Conservation (phyloP, 202 grass and related monocot species). For the Hordeum pubiflorum region DNA sequence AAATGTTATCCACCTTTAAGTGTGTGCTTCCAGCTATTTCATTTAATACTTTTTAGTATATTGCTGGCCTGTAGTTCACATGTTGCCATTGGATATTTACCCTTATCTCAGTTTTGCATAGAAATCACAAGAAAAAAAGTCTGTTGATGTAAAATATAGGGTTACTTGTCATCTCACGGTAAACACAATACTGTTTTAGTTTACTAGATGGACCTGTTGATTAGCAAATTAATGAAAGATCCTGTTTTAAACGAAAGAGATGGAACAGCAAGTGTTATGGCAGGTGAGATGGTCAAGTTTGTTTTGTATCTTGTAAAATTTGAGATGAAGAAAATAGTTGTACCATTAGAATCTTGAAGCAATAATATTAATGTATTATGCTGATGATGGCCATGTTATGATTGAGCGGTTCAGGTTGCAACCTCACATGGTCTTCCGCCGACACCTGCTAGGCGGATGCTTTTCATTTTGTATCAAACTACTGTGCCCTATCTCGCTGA, state of each 20-base stretch:
- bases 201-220: background rate
- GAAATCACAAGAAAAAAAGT: background rate
- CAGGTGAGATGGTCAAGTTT: constrained; percentile 1
- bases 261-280: background rate
- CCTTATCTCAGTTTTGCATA: background rate
- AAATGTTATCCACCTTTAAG: background rate
- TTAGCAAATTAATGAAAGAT: background rate
- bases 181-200: background rate
- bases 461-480: constrained; percentile 96
- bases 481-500: constrained; percentile 81
- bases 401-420: constrained; percentile 52
- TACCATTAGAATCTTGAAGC: background rate
- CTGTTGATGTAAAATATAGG: background rate
- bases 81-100: background rate
- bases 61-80: background rate
- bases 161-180: background rate
- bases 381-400: constrained; percentile 5
- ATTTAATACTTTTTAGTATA: background rate
- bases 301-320: background rate
- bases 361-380: background rate
- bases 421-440: constrained; percentile 75
- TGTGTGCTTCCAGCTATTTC: constrained; percentile 20
- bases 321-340: background rate
- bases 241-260: background rate
- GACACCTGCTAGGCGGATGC: constrained; percentile 68